Evolutionary conservation across 768 basidiomycete species (phyloP).

Genomic region (Mycena crocata): DNA sequence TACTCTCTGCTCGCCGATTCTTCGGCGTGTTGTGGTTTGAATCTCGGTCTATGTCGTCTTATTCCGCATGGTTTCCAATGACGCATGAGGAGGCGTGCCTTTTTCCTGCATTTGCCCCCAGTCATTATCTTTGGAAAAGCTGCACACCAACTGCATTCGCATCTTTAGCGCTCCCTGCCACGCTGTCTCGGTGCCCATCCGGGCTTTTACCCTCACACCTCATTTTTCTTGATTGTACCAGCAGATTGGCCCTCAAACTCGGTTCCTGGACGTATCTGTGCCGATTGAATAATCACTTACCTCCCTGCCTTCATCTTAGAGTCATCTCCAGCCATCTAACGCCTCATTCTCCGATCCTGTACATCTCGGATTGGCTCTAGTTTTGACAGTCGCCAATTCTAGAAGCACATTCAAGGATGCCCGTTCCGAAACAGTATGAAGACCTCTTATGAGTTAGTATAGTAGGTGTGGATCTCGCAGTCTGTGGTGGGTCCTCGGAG

Average conservation of each 20-base stretch:
- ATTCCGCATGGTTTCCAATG: neutral
- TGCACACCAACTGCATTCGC: neutral
- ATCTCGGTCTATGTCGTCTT: neutral
- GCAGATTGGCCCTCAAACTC: neutral
- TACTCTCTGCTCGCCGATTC: conserved; percentile 9
- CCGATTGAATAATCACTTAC: neutral
- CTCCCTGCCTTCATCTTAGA: neutral
- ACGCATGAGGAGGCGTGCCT: neutral
- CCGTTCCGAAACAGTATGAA: too few relatives aligned
- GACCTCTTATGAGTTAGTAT: too few relatives aligned
- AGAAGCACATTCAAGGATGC: too few relatives aligned
- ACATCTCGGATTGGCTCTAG: too few relatives aligned
- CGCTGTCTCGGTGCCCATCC: too few relatives aligned
- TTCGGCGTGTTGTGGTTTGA: conserved; percentile 2
- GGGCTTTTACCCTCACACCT: too few relatives aligned
- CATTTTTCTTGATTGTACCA: neutral
- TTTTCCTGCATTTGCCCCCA: too few relatives aligned
- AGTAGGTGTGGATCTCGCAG: too few relatives aligned
- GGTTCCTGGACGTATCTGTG: neutral
- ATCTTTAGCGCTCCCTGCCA: neutral
- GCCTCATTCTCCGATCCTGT: too few relatives aligned
- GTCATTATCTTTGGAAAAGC: neutral
- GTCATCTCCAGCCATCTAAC: neutral
- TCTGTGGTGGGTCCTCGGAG: too few relatives aligned
- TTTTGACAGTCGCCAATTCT: too few relatives aligned